Percentiles rank a stretch among this genome's conserved stretches.
These are phyloP conservation scores for Neopestalotiopsis sp. DNA, from an alignment of 2,329 filamentous ascomycete genomes.

Conservation along the genomic window DNA sequence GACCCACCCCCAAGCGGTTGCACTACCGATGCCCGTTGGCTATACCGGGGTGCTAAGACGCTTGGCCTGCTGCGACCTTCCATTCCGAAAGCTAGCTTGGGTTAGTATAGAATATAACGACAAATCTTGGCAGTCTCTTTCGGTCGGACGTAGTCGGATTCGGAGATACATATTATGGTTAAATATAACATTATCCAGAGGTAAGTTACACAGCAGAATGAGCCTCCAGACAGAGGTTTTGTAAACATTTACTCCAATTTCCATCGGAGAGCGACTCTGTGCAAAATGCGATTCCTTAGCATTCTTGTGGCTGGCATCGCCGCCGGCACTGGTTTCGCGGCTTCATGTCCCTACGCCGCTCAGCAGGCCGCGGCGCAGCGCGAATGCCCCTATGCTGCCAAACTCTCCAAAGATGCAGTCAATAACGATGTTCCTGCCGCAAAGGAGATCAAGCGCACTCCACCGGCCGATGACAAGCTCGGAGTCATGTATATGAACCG, in stretches of 20 bases:
- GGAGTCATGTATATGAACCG: conserved; percentile 26
- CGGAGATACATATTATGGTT: background rate
- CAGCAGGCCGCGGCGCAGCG: background rate
- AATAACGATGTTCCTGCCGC: background rate
- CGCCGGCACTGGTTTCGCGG: background rate
- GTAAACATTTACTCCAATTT: background rate
- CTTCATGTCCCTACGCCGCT: background rate
- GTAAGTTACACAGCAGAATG: background rate
- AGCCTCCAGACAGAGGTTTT: background rate
- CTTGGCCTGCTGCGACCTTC: background rate
- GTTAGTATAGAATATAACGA: background rate
- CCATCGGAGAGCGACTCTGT: background rate
- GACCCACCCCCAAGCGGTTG: background rate
- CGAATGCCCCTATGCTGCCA: background rate
- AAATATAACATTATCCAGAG: background rate
- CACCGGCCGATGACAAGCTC: background rate
- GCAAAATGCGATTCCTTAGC: conserved; percentile 1
- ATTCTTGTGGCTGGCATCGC: background rate
- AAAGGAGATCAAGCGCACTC: background rate
- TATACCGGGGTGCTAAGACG: background rate
- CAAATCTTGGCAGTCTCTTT: background rate
- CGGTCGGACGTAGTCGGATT: background rate
- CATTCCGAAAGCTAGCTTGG: background rate
- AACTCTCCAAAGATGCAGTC: background rate
- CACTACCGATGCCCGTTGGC: background rate